These are phyloP conservation scores for Lignosus rhinocerotis DNA, from an alignment of 1,284 basidiomycete species.

Conservation along the genomic window DNA sequence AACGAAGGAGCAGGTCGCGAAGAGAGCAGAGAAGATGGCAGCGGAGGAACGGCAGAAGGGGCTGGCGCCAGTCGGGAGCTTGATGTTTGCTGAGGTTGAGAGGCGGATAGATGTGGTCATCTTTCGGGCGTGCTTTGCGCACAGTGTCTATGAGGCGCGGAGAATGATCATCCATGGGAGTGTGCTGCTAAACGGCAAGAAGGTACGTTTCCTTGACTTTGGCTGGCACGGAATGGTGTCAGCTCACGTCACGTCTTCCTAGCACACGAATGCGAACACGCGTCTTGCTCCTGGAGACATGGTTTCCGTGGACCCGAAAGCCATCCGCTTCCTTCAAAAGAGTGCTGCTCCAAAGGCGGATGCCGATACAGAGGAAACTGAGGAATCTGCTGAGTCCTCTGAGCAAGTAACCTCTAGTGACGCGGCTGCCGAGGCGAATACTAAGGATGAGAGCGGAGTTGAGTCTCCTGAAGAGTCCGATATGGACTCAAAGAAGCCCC, in stretches of 20 bases:
- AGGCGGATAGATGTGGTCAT: slow-evolving; percentile 90
- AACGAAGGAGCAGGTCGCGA: slow-evolving; percentile 45
- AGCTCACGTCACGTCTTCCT: slow-evolving; percentile 3
- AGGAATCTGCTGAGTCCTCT: background rate
- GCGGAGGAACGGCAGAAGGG: slow-evolving; percentile 61
- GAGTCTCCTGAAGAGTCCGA: slow-evolving; percentile 3
- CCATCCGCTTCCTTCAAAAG: slow-evolving; percentile 75
- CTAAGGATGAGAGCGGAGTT: slow-evolving; percentile 4
- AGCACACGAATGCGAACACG: slow-evolving; percentile 89
- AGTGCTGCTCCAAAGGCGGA: slow-evolving; percentile 23
- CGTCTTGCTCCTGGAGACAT: slow-evolving; percentile 94
- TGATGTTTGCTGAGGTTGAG: slow-evolving; percentile 95
- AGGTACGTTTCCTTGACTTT: slow-evolving; percentile 51
- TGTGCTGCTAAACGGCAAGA: slow-evolving; percentile 88
- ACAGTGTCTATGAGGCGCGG: slow-evolving; percentile 89
- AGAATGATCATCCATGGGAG: slow-evolving; percentile 85
- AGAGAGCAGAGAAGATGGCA: slow-evolving; percentile 47
- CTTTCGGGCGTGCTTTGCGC: slow-evolving; percentile 90
- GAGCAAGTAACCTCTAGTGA: background rate
- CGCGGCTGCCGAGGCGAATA: slow-evolving; percentile 1
- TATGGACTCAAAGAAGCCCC: background rate
- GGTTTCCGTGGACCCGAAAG: slow-evolving; percentile 83
- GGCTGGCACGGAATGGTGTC: background rate
- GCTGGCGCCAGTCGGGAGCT: slow-evolving; percentile 79
- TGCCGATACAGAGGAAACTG: slow-evolving; percentile 23